A percentile compares a stretch with the other conserved stretches of the same genome.
These are phyloP conservation scores for Dactylella cylindrospora DNA, from an alignment of 2,329 filamentous ascomycete genomes.

Conservation along the genomic window DNA sequence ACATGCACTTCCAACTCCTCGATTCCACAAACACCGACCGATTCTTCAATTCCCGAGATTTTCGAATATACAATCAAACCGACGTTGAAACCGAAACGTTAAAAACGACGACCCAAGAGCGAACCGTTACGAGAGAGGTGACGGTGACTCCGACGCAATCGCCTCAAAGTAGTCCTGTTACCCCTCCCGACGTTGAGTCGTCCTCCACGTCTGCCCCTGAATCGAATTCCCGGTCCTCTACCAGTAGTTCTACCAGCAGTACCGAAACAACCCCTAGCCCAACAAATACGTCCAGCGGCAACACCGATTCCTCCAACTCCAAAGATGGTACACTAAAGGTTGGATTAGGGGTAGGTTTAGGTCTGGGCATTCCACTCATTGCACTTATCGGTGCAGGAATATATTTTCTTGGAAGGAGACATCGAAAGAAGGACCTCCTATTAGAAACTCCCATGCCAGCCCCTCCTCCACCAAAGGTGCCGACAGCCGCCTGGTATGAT, in stretches of 20 bases:
- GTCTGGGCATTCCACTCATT: slow-evolving; percentile 13
- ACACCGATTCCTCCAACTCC: too few species aligned
- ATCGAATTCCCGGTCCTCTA: neutral
- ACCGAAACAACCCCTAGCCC: neutral
- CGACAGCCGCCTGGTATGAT: slow-evolving; percentile 5
- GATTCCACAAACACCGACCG: slow-evolving; percentile 2
- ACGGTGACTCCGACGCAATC: neutral
- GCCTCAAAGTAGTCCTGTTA: neutral
- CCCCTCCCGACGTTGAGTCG: neutral
- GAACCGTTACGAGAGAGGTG: slow-evolving; percentile 16
- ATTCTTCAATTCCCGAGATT: slow-evolving; percentile 23
- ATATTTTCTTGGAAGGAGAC: slow-evolving; percentile 10
- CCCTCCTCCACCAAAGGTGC: neutral
- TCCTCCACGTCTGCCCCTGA: neutral
- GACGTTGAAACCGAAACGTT: slow-evolving; percentile 8
- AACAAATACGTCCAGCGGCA: neutral
- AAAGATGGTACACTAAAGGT: slow-evolving; percentile 20
- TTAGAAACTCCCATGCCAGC: neutral
- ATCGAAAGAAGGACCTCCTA: neutral
- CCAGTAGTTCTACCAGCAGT: neutral
- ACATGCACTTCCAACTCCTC: slow-evolving; percentile 23
- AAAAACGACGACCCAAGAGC: slow-evolving; percentile 2
- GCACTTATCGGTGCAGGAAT: slow-evolving; percentile 4
- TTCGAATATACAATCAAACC: slow-evolving; percentile 17
- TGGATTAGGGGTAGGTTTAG: slow-evolving; percentile 14